Conservation (phyloP, 2,329 filamentous ascomycete genomes). For the Raffaelea deltoideospora region DNA sequence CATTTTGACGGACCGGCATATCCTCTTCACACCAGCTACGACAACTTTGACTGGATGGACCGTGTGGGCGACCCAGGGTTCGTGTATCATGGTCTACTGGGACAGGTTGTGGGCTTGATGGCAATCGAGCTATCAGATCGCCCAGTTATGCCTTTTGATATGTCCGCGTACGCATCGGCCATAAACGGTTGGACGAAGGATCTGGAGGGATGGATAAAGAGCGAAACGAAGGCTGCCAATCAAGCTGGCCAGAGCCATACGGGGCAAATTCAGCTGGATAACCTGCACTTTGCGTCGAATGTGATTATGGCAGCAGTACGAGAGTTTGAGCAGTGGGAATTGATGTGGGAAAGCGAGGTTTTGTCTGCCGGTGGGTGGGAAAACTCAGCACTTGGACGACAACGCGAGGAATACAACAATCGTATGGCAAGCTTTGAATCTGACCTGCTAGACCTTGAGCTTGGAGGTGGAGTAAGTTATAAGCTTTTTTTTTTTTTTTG, state of each 20-base stretch:
- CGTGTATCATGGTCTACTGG: conserved; percentile 62
- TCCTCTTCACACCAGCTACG: conserved; percentile 74
- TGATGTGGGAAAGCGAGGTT: conserved; percentile 59
- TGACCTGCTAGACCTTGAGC: conserved; percentile 60
- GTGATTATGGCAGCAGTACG: conserved; percentile 43
- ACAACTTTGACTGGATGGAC: conserved; percentile 77
- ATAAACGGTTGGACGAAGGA: conserved; percentile 45
- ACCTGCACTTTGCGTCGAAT: conserved; percentile 47
- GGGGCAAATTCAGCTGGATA: conserved; percentile 33
- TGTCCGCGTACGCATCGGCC: conserved; percentile 54
- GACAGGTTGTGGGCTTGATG: conserved; percentile 67
- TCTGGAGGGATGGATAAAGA: conserved; percentile 6
- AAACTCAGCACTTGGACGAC: conserved; percentile 47
- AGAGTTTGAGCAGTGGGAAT: conserved; percentile 62
- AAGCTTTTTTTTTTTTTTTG: neutral
- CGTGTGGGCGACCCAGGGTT: conserved; percentile 70
- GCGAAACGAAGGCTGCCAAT: conserved; percentile 32
- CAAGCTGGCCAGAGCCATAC: conserved; percentile 14
- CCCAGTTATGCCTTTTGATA: conserved; percentile 68
- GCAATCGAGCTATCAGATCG: conserved; percentile 72
- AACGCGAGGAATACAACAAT: conserved; percentile 63
- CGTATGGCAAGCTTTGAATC: conserved; percentile 72
- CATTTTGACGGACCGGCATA: conserved; percentile 36
- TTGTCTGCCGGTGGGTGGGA: conserved; percentile 63
- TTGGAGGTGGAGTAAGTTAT: conserved; percentile 55